These are phyloP conservation scores for Rubus idaeus DNA, from an alignment of 306 rosid species.

Conservation along the genomic window DNA sequence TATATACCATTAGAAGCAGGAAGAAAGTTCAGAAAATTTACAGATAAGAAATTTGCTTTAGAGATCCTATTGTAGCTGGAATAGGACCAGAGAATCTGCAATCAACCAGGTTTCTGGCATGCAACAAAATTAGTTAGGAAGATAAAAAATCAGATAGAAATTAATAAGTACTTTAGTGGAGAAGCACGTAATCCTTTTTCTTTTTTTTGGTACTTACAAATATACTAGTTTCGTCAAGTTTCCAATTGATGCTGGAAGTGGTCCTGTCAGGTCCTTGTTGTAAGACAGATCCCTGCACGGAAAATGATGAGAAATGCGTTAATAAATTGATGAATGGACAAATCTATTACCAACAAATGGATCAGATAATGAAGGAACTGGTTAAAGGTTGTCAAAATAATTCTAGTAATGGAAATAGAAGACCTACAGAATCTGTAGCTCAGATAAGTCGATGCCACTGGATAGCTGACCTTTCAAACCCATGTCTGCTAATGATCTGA, in stretches of 20 bases:
- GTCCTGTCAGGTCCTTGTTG: conserved; percentile 42
- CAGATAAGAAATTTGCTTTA: conserved; percentile 47
- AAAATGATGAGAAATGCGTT: neutral
- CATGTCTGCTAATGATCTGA: conserved; percentile 35
- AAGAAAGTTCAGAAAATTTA: conserved; percentile 33
- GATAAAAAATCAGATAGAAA: neutral
- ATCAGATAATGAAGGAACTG: no score
- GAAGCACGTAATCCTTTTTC: neutral
- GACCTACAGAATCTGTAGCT: conserved; percentile 40
- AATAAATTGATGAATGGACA: neutral
- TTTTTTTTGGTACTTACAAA: conserved; percentile 15
- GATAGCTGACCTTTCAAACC: conserved; percentile 37
- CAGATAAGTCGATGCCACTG: conserved; percentile 43
- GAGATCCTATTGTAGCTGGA: conserved; percentile 58
- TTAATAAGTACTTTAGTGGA: neutral
- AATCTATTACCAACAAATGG: neutral
- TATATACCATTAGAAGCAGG: no score
- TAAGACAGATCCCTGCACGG: conserved; percentile 42
- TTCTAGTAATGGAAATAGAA: neutral
- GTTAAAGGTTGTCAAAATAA: neutral
- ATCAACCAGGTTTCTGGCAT: conserved; percentile 48
- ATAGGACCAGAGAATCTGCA: conserved; percentile 63
- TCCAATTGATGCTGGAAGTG: conserved; percentile 38
- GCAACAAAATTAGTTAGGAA: conserved; percentile 10
- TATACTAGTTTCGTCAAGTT: conserved; percentile 18